Evolutionary conservation across 2,329 filamentous ascomycete species (phyloP), one percentile per base, ranked within the genome.

Genomic region (Didymella segeticola): DNA sequence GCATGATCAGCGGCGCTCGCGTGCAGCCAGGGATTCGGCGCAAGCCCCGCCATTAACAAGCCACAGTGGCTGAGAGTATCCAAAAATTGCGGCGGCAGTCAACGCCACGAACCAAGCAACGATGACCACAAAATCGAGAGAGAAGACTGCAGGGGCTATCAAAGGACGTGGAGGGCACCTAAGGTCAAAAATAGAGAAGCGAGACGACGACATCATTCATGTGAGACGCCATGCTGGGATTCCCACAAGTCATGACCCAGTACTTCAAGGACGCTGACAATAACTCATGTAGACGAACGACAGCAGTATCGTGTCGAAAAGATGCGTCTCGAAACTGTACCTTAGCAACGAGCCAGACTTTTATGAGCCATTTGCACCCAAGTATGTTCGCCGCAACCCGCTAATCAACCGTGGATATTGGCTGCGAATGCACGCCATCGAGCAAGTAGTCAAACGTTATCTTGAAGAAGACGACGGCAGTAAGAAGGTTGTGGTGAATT

Each of bases 331-430:
- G 70, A 88, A 88, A 63, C 79, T 96, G 12, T 97, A 97, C 74
- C 88, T 90, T 69, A 82, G 88, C 14, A 67, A 85, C 57, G 86
- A 96, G 67, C 85, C 89, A 23, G 89, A 96, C 71, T 96, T 90
- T 78, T 93, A 95, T 64, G 88, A 89, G 39, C 88, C 91, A 69
- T 97, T 97, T 74, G 91, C 96, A 27, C 87, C 85, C 62, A 96
- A 93, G 72, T 89, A 89, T 62, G 87, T 91, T 73, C 82, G 91
- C 56, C 83, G 93, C 41, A 87, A 91, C n/a, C 92, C 93, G 1
- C 80, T 96, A 45, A 95, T 96, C 68, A 96, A 96, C 73, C 84
- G 93, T 38, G 91, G 91, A 42, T 96, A 96, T 69, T 91, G 91
- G 85, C 78, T 97, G 30, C 86, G 92, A 25, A 89, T 96, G 79